phyloP scores from a whole-genome alignment of 345 rosid species.

The Kandelia obovata region DNA sequence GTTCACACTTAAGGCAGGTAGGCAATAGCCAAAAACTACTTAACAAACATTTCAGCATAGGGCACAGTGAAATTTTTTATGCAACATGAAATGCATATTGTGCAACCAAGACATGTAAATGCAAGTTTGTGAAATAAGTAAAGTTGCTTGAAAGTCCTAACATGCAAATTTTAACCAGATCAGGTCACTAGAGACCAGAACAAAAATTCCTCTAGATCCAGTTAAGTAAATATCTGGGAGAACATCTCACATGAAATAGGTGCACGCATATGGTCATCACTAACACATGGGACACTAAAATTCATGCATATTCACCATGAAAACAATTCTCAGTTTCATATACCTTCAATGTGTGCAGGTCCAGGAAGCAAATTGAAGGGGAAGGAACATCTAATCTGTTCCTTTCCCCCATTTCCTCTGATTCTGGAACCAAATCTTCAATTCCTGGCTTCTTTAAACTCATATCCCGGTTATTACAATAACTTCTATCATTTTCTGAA shows the following conservation, averaged over 20 bases:
- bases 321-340: neutral
- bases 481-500: slow-evolving; percentile 25
- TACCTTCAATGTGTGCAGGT: slow-evolving; percentile 81
- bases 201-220: neutral
- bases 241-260: neutral
- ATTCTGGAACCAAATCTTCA: slow-evolving; percentile 38
- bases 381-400: slow-evolving; percentile 52
- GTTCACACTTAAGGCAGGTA: neutral
- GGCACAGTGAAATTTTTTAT: neutral
- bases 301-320: neutral
- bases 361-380: slow-evolving; percentile 80
- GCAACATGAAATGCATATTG: neutral
- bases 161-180: neutral
- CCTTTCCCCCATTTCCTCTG: slow-evolving; percentile 35
- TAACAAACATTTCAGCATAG: neutral
- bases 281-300: neutral
- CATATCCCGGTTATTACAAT: slow-evolving; percentile 20
- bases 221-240: neutral
- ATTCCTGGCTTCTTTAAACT: slow-evolving; percentile 23
- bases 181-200: neutral
- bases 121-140: neutral
- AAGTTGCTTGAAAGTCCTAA: neutral
- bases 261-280: neutral
- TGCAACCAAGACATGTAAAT: neutral
- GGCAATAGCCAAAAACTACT: neutral